Evolutionary conservation across 2,329 filamentous ascomycete genomes (phyloP), one percentile per base, ranked within the genome.

Genomic region (Fusarium fracticaudum): DNA sequence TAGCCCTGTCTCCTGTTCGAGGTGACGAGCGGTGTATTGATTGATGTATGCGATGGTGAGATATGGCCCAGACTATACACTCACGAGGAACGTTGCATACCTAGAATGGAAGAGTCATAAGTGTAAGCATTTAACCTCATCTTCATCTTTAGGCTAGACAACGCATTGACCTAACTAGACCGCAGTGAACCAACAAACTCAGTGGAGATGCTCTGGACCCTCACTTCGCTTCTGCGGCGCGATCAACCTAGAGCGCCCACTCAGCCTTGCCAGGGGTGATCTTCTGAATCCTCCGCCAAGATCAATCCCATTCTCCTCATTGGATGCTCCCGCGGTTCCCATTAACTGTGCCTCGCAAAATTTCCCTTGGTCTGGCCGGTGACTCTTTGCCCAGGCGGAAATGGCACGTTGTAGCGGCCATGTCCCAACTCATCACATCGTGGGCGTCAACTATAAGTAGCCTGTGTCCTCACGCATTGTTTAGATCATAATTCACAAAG

Each of bases 181-280:
- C 40, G n/a, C 13, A 26, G 41, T 43, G 45, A 61, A 37, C 31
- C 20, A 58, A 45, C 50, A 51, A 40, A 12, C 22, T n/a, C n/a
- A 31, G 54, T 64, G 60, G 63, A 47, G 37, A 47, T n/a, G 17
- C 51, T n/a, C 24, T 54, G 33, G 51, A 33, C 22, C 35, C 44
- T 44, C 18, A 31, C 40, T 51, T 47, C 44, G 14, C 33, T 51
- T 61, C 43, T 33, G 14, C 14, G n/a, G 29, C n/a, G 45, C 31
- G 40, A 55, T 64, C 35, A 47, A 54, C 41, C n/a, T n/a, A 15
- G 18, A 44, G 40, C 20, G 31, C 17, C 51, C 20, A 37, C 65
- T 65, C 67, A 70, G 51, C 67, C 66, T 70, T 70, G 59, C 29
- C 47, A 51, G 22, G 61, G 45, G 4, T 29, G 33, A 31, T 51